Conservation (phyloP, 1,284 basidiomycete genomes). For the Athelia psychrophila region DNA sequence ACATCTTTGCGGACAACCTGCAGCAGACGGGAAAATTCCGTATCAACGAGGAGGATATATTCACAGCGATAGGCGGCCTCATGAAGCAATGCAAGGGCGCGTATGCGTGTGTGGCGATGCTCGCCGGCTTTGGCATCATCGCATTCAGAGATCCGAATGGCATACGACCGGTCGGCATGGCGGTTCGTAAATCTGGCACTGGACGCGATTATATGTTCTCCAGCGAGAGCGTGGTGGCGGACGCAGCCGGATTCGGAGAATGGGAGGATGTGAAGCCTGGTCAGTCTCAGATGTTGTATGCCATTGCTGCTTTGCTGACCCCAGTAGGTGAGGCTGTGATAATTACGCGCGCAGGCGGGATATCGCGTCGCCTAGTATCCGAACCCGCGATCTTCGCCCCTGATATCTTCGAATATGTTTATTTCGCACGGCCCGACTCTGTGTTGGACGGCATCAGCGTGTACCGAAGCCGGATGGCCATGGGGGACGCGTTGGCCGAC, state of each 20-base stretch:
- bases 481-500: slow-evolving; percentile 95
- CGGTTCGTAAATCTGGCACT: slow-evolving; percentile 50
- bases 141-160: slow-evolving; percentile 99
- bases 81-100: slow-evolving; percentile 91
- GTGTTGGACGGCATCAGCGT: slow-evolving; percentile 98
- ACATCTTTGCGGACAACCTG: slow-evolving; percentile 97
- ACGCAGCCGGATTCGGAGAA: slow-evolving; percentile 86
- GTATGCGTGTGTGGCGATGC: slow-evolving; percentile 97
- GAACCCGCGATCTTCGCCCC: slow-evolving; percentile 81
- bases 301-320: neutral
- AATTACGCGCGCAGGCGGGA: slow-evolving; percentile 72
- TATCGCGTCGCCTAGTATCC: slow-evolving; percentile 74
- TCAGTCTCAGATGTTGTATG: slow-evolving; percentile 27
- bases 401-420: slow-evolving; percentile 99
- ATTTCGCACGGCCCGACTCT: slow-evolving; percentile 97
- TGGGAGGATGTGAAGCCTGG: slow-evolving; percentile 96
- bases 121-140: slow-evolving; percentile 98
- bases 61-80: slow-evolving; percentile 87
- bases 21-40: slow-evolving; percentile 99
- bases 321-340: slow-evolving; percentile 87
- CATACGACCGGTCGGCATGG: slow-evolving; percentile 91
- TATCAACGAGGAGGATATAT: slow-evolving; percentile 99
- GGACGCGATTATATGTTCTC: slow-evolving; percentile 90
- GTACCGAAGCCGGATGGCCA: slow-evolving; percentile 97
- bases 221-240: slow-evolving; percentile 95